These are phyloP conservation scores for Phytophthora uliginosa DNA, from an alignment of 352 stramenopile species.

Conservation along the genomic window DNA sequence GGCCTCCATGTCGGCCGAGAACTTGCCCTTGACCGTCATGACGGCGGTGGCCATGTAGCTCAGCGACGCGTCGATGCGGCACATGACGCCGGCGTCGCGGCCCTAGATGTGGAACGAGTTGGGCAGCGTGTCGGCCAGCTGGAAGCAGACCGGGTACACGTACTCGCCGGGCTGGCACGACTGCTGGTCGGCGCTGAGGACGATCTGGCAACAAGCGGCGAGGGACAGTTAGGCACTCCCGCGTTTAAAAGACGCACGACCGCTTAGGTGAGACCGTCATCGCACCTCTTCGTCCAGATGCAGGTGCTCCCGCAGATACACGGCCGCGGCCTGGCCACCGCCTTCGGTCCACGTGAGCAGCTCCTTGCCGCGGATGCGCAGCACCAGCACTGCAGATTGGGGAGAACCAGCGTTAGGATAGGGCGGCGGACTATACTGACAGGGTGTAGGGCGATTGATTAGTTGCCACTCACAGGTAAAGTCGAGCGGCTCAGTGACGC, in stretches of 20 bases:
- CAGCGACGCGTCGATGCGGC: slow-evolving; percentile 68
- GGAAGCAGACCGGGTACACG: slow-evolving; percentile 73
- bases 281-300: slow-evolving; percentile 43
- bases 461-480: slow-evolving; percentile 32
- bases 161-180: slow-evolving; percentile 75
- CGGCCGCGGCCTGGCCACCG: slow-evolving; percentile 34
- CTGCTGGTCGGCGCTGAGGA: slow-evolving; percentile 54
- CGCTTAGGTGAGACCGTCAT: background rate
- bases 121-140: slow-evolving; percentile 53
- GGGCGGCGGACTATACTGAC: too few relatives aligned
- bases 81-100: slow-evolving; percentile 37
- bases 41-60: slow-evolving; percentile 73
- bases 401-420: background rate
- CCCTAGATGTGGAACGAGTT: slow-evolving; percentile 53
- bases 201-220: slow-evolving; percentile 32
- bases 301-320: slow-evolving; percentile 38
- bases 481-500: slow-evolving; percentile 38
- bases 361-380: slow-evolving; percentile 41
- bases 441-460: background rate
- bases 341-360: slow-evolving; percentile 47
- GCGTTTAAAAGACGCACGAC: too few relatives aligned
- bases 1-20: slow-evolving; percentile 73
- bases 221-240: background rate
- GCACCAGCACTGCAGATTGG: slow-evolving; percentile 29
- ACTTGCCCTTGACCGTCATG: slow-evolving; percentile 73